Evolutionary conservation across 2,329 filamentous ascomycete genomes (phyloP), one percentile per base, ranked within the genome.

Genomic region (Penicillium sp.): DNA sequence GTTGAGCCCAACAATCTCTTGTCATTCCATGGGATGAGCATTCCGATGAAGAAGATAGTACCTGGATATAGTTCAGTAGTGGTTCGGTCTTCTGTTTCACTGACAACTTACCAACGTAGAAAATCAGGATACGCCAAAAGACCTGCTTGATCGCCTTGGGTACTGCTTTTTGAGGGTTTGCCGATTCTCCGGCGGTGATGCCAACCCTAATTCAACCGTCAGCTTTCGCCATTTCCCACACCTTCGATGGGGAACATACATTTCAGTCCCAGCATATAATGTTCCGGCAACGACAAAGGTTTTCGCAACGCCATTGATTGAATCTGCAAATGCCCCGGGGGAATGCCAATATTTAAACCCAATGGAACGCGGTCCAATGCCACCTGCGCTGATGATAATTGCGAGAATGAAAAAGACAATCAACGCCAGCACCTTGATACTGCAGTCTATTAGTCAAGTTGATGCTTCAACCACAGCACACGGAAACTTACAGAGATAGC

Each of bases 21-120:
- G 0, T 87, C 85, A 62, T 91, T 85, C 60, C 87, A 85, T 0
- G 89, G 88, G 63, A 89, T 89, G 0, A 88, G 88, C 3, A 93
- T 79, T 9, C 89, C 88, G 58, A 89, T 90, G 77, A 91, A 90
- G 69, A 91, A 84, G 33, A 88, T 88, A 9, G 83, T 83, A 36
- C 88, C 88, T 74, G 38, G 6, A 7, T 12, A 31, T n/a, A 17
- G 3, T 19, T 61, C 13, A 64, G 60, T 19, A 25, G 5, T 10
- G 23, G 6, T n/a, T 15, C 4, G 5, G 2, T 15, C 13, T 49
- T 29, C 5, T 17, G 6, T 41, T 25, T 3, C 2, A 7, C 31
- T 13, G 4, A 25, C n/a, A 36, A 53, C 63, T 50, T 58, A 70
- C 72, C 71, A 80, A 90, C 86, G 49, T 89, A 86, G 57, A 87